Percentiles rank a stretch among this genome's conserved stretches.
phyloP scores from a whole-genome alignment of 2,329 filamentous ascomycete genomes.

The Ophiostoma himal-ulmi region DNA sequence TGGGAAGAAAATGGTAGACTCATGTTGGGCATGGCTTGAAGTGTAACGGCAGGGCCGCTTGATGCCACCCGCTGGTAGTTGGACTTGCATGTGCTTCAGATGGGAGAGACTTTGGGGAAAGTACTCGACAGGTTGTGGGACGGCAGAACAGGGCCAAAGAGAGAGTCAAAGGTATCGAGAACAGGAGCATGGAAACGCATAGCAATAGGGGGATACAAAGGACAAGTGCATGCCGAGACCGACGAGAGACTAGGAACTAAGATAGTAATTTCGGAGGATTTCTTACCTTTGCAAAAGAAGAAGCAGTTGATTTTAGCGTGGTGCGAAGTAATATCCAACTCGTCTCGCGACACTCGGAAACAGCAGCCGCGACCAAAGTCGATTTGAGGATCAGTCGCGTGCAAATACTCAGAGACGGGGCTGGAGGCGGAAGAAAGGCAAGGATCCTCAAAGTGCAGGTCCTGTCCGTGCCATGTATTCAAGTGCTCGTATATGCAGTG shows the following conservation, averaged over 20 bases:
- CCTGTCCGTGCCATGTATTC: not conserved
- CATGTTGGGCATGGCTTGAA: not conserved
- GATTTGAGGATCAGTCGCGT: not conserved
- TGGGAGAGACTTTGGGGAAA: not conserved
- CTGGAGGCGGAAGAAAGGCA: not conserved
- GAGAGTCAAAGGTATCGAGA: not conserved
- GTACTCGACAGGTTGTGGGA: not conserved
- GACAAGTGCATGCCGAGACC: not conserved
- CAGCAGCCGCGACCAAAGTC: too few species aligned
- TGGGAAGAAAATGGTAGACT: constrained; percentile 1
- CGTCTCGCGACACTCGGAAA: not conserved
- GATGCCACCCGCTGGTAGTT: constrained; percentile 6
- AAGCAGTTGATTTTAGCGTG: not conserved
- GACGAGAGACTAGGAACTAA: not conserved
- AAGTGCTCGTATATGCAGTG: not conserved
- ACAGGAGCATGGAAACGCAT: not conserved
- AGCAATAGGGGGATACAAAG: not conserved
- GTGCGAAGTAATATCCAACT: not conserved
- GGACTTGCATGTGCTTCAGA: not conserved
- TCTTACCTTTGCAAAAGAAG: not conserved
- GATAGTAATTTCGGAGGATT: not conserved
- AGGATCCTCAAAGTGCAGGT: not conserved
- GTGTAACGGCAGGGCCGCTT: constrained; percentile 7
- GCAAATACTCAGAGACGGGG: not conserved
- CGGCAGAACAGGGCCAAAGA: not conserved